Evolutionary conservation across 176 grass and related monocot genomes (phyloP), one percentile per base, ranked within the genome.

Genomic region (Oryza meridionalis): DNA sequence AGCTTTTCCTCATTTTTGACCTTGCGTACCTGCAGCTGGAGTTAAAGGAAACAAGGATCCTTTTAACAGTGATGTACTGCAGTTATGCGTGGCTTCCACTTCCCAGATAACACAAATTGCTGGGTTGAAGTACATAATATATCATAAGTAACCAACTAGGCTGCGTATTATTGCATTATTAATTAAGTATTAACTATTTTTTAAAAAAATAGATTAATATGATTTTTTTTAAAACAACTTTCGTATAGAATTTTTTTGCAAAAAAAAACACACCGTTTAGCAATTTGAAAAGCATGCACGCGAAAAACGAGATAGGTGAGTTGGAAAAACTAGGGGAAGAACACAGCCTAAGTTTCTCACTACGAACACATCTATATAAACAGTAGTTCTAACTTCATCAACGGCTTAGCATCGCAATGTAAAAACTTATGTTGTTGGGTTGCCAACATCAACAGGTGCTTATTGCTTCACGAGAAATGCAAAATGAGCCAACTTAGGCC

Each of bases 1-100:
- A 93, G 79, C 27, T 77, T 44, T 75, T 92, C 67, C 92, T 94
- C 92, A 94, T 92, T 80, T 92, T 94, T n/a, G 92, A 94, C 70
- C 90, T 90, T 16, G 92, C 92, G 15, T 86, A 94, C 83, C 87
- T 94, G 86, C 32, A 70, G 50, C 78, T 83, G 37, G 25, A 86
- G 88, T 78, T 75, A 86, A 90, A 69, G 79, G 59, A 85, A 88
- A 77, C 72, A 85, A 81, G 21, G 65, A 40, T 40, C 17, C 9
- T 22, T 62, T 59, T 22, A 59, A 13, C 27, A 80, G 24, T 9
- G n/a, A 24, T 62, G 1, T 43, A 31, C 29, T 31, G 42, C 38
- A 40, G 10, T 0, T 21, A 58, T 73, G 29, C 68, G 4, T 75
- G 3, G 42, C 44, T 58, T 80, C 76, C 19, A 71, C 6, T 11